These are phyloP conservation scores for Schizosaccharomyces octosporus DNA, from an alignment of 805 yeast genomes.

Conservation along the genomic window DNA sequence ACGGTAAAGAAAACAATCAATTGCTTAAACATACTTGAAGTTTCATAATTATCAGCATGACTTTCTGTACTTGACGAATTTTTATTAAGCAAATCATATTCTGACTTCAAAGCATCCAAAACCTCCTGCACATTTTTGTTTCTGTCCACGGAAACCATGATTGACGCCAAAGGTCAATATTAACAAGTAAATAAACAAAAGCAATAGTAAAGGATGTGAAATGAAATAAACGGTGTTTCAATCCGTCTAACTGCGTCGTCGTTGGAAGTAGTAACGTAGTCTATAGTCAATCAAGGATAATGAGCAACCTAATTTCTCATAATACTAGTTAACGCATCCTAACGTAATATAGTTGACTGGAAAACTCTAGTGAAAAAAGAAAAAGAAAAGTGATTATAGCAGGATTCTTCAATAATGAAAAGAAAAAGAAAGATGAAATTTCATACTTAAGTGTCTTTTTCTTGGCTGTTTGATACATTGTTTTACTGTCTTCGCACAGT, in stretches of 20 bases:
- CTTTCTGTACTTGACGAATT: slow-evolving; percentile 52
- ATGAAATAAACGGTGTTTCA: too few relatives aligned
- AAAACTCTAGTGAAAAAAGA: too few relatives aligned
- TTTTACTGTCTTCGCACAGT: too few relatives aligned
- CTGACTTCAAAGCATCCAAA: slow-evolving; percentile 75
- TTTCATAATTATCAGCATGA: slow-evolving; percentile 81
- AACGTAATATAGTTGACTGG: too few relatives aligned
- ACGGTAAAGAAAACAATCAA: not conserved
- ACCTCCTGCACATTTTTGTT: slow-evolving; percentile 32
- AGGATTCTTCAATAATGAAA: too few relatives aligned
- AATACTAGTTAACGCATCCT: too few relatives aligned
- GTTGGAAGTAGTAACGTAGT: not conserved
- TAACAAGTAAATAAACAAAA: not conserved
- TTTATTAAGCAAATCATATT: slow-evolving; percentile 62
- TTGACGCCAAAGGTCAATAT: not conserved
- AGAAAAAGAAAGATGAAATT: too few relatives aligned
- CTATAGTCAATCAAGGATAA: not conserved
- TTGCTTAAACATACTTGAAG: slow-evolving; percentile 24
- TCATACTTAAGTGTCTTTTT: too few relatives aligned
- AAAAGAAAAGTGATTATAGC: too few relatives aligned
- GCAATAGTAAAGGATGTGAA: not conserved
- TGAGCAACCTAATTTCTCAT: too few relatives aligned
- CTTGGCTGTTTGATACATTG: too few relatives aligned
- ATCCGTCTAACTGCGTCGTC: not conserved
- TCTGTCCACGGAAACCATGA: not conserved